These are phyloP conservation scores for Discostella pseudostelligera DNA, from an alignment of 108 stramenopile species.

Conservation along the genomic window DNA sequence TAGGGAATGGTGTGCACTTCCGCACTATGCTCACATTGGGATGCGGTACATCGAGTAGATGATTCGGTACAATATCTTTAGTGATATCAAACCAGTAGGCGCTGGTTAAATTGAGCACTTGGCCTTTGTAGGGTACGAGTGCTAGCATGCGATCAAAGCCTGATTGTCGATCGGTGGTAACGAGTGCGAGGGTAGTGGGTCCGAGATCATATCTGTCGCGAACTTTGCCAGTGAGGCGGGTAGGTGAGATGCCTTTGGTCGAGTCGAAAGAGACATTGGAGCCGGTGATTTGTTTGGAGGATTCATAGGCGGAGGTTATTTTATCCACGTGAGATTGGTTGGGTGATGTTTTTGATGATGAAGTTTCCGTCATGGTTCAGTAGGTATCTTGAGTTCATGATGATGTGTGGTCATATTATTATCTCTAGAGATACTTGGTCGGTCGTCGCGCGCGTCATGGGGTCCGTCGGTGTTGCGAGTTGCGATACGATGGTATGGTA, in stretches of 20 bases:
- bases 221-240: conserved; percentile 63
- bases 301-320: conserved; percentile 42
- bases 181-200: conserved; percentile 68
- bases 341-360: too few relatives aligned
- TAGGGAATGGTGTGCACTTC: conserved; percentile 94
- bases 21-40: conserved; percentile 92
- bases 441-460: too few relatives aligned
- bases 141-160: conserved; percentile 98
- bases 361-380: too few relatives aligned
- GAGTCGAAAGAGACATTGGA: conserved; percentile 35
- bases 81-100: conserved; percentile 96
- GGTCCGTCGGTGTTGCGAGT: too few relatives aligned
- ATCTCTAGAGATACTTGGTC: too few relatives aligned
- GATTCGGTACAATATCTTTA: conserved; percentile 90
- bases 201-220: conserved; percentile 76
- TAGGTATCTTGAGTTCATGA: too few relatives aligned
- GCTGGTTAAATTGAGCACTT: conserved; percentile 91
- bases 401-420: too few relatives aligned
- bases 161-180: conserved; percentile 97
- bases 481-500: too few relatives aligned
- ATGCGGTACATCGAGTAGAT: conserved; percentile 87
- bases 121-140: conserved; percentile 95
- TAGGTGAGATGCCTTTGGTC: conserved; percentile 30
- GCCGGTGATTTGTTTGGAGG: conserved; percentile 41
- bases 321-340: conserved; percentile 33